Evolutionary conservation across 768 basidiomycete species (phyloP).

Genomic region (Kwoniella europaea): DNA sequence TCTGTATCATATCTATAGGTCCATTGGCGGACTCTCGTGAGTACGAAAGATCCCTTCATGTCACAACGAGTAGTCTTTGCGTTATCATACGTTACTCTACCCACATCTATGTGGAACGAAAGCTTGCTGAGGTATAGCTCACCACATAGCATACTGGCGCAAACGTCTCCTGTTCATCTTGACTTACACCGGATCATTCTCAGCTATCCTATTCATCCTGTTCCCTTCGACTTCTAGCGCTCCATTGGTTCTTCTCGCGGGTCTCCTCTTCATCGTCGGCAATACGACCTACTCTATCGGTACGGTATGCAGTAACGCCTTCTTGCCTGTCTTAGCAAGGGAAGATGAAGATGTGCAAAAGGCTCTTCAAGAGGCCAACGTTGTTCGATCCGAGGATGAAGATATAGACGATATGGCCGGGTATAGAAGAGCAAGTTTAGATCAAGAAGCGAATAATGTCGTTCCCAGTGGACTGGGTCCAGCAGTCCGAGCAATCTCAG

Average conservation of each 20-base stretch:
- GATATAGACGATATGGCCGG: background rate
- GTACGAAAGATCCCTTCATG: constrained; percentile 48
- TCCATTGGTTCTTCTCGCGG: constrained; percentile 70
- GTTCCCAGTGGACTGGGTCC: constrained; percentile 18
- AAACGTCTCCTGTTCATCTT: constrained; percentile 78
- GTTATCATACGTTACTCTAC: too few relatives aligned
- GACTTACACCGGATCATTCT: constrained; percentile 71
- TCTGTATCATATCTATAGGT: constrained; percentile 95
- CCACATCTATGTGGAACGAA: background rate
- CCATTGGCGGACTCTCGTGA: constrained; percentile 86
- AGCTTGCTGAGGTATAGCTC: background rate
- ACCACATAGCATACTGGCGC: constrained; percentile 65
- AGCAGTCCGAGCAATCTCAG: constrained; percentile 34
- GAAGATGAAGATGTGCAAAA: constrained; percentile 59
- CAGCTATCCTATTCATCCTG: constrained; percentile 73
- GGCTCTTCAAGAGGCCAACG: background rate
- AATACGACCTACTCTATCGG: constrained; percentile 87
- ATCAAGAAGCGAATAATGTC: constrained; percentile 10
- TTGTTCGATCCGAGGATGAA: background rate
- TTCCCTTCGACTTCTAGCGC: constrained; percentile 66
- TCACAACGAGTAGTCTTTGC: too few relatives aligned
- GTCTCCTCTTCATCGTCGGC: constrained; percentile 73
- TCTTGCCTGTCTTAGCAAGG: constrained; percentile 75
- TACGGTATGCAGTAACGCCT: constrained; percentile 87
- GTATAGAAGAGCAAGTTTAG: constrained; percentile 7